Percentiles rank a stretch among this genome's conserved stretches.
phyloP scores from a whole-genome alignment of 2,329 filamentous ascomycete genomes.

The Verticillium nubilum region DNA sequence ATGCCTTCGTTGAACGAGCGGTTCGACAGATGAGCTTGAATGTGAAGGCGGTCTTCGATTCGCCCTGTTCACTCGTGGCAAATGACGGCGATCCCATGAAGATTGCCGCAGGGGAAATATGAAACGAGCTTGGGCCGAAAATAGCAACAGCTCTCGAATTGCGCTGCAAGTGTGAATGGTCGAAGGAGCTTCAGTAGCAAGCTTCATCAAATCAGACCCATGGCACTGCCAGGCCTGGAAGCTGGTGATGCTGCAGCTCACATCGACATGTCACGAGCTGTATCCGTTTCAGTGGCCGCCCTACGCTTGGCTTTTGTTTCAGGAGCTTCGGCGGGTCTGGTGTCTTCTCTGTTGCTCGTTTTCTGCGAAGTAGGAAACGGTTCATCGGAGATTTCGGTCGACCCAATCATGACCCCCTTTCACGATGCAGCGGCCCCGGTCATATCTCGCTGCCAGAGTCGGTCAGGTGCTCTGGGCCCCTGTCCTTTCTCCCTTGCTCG shows the following conservation, averaged over 20 bases:
- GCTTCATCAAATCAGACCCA: neutral
- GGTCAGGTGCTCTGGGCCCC: neutral
- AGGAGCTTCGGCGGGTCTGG: neutral
- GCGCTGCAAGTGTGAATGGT: neutral
- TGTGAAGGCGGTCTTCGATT: neutral
- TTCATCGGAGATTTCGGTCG: neutral
- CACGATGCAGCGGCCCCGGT: neutral
- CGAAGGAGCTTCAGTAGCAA: neutral
- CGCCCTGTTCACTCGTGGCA: neutral
- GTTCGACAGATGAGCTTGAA: neutral
- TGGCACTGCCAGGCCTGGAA: neutral
- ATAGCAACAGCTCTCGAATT: neutral
- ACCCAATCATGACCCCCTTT: neutral
- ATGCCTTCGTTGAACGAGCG: neutral
- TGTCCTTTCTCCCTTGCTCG: neutral
- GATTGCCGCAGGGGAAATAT: neutral
- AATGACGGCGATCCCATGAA: neutral
- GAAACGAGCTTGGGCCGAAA: neutral
- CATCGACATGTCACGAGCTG: neutral
- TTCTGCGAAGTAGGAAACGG: neutral
- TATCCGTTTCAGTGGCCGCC: neutral
- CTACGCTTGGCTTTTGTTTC: conserved; percentile 8
- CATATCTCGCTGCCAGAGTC: neutral
- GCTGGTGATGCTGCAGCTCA: neutral
- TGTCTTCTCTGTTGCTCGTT: neutral